Conservation (phyloP, 225 moss, liverwort and hornwort species). For the Sphagnum tenellum region DNA sequence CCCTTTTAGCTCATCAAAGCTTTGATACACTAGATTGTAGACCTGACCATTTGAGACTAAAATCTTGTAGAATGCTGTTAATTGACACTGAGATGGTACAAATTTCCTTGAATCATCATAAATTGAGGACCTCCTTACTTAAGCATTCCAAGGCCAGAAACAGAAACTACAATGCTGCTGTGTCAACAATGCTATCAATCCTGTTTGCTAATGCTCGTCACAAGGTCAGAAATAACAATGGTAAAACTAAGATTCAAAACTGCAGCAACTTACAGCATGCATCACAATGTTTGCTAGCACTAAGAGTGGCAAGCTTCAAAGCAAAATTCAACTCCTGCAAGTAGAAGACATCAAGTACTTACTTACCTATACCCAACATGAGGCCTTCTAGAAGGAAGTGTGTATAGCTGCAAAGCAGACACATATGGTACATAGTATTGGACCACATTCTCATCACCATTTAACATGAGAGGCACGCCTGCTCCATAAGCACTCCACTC, state of each 20-base stretch:
- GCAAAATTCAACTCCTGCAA: not conserved
- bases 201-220: conserved; percentile 6
- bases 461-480: conserved; percentile 39
- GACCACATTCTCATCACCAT: conserved; percentile 29
- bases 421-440: conserved; percentile 57
- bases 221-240: conserved; percentile 13
- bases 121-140: too few relatives aligned
- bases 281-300: not conserved
- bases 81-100: too few relatives aligned
- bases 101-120: too few relatives aligned
- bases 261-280: too few relatives aligned
- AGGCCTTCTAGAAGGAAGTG: conserved; percentile 11
- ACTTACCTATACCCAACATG: conserved; percentile 23
- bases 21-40: too few relatives aligned
- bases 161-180: too few relatives aligned
- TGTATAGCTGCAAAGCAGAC: conserved; percentile 48
- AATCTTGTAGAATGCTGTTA: too few relatives aligned
- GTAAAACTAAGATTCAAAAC: not conserved
- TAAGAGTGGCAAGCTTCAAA: too few relatives aligned
- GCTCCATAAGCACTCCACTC: conserved; percentile 59
- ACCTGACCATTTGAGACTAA: too few relatives aligned
- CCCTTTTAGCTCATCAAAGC: too few relatives aligned
- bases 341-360: not conserved
- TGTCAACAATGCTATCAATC: too few relatives aligned
- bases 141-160: too few relatives aligned